Conservation (phyloP, 2,329 filamentous ascomycete species). For the Karstenula rhodostoma region DNA sequence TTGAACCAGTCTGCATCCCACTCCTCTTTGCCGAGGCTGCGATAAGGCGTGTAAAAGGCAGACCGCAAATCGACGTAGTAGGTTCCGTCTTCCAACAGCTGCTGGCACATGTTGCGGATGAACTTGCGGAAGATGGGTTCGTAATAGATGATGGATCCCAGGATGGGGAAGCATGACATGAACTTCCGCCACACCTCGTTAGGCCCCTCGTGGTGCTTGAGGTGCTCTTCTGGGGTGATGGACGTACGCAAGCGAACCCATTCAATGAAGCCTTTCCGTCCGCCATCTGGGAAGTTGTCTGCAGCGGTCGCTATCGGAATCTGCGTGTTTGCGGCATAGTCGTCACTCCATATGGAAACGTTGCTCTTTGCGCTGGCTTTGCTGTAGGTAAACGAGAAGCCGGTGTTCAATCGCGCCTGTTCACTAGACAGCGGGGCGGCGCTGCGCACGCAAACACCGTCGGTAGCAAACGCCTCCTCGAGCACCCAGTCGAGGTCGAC, state of each 20-base stretch:
- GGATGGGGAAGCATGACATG: constrained; percentile 73
- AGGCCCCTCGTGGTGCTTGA: constrained; percentile 82
- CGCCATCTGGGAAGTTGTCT: constrained; percentile 76
- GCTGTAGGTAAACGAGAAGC: constrained; percentile 66
- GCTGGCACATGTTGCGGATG: constrained; percentile 73
- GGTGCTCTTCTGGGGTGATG: constrained; percentile 74
- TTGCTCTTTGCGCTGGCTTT: constrained; percentile 52
- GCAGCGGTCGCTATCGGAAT: constrained; percentile 70
- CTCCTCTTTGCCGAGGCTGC: constrained; percentile 68
- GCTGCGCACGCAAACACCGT: constrained; percentile 76
- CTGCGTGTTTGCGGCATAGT: constrained; percentile 67
- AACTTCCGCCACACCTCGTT: constrained; percentile 89
- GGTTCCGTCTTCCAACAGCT: constrained; percentile 81
- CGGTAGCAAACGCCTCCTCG: constrained; percentile 72
- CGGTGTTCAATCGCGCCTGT: constrained; percentile 62
- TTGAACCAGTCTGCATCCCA: constrained; percentile 73
- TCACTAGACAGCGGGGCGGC: constrained; percentile 64
- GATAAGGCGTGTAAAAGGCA: constrained; percentile 77
- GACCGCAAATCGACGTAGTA: constrained; percentile 84
- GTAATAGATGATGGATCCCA: constrained; percentile 81
- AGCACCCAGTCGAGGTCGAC: constrained; percentile 85
- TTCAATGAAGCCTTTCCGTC: constrained; percentile 73
- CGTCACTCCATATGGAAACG: constrained; percentile 69
- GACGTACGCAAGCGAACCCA: constrained; percentile 80
- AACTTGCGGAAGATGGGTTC: constrained; percentile 87